These are phyloP conservation scores for Lupinus albus DNA, from an alignment of 306 rosid species.

Conservation along the genomic window DNA sequence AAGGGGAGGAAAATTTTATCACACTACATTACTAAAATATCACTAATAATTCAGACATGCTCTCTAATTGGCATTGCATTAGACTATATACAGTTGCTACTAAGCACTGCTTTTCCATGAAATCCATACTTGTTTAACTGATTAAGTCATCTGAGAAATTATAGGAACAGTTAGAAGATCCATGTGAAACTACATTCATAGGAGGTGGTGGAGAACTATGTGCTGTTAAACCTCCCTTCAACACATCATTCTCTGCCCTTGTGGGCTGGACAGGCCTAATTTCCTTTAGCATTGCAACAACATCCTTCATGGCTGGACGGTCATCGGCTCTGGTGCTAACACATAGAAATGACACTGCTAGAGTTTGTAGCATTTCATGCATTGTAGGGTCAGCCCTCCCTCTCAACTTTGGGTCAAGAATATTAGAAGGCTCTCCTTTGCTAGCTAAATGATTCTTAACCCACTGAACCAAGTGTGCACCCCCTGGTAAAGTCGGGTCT, in stretches of 20 bases:
- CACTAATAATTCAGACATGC: constrained; percentile 30
- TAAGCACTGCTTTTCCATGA: constrained; percentile 33
- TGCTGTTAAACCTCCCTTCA: constrained; percentile 49
- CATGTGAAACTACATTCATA: constrained; percentile 54
- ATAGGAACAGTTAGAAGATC: constrained; percentile 73
- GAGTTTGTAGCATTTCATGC: constrained; percentile 91
- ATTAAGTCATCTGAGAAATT: constrained; percentile 76
- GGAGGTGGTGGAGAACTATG: constrained; percentile 58
- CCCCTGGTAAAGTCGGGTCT: constrained; percentile 86
- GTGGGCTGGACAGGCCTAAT: constrained; percentile 57
- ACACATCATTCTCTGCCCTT: constrained; percentile 47
- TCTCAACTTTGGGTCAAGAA: constrained; percentile 78
- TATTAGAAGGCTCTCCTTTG: constrained; percentile 57
- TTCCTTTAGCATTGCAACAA: constrained; percentile 91
- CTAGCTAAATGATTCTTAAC: constrained; percentile 71
- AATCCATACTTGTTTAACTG: constrained; percentile 32
- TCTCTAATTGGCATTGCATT: constrained; percentile 41
- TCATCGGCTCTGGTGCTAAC: constrained; percentile 57
- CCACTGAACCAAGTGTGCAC: constrained; percentile 84
- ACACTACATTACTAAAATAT: constrained; percentile 41
- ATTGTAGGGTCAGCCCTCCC: constrained; percentile 78
- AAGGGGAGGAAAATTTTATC: too few species aligned
- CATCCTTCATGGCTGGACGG: constrained; percentile 85
- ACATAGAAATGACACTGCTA: constrained; percentile 83
- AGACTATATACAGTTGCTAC: constrained; percentile 46